A percentile compares a stretch with the other conserved stretches of the same genome.
These are phyloP conservation scores for Emmonsiellopsis sp. DNA, from an alignment of 2,329 filamentous ascomycete genomes.

Conservation along the genomic window DNA sequence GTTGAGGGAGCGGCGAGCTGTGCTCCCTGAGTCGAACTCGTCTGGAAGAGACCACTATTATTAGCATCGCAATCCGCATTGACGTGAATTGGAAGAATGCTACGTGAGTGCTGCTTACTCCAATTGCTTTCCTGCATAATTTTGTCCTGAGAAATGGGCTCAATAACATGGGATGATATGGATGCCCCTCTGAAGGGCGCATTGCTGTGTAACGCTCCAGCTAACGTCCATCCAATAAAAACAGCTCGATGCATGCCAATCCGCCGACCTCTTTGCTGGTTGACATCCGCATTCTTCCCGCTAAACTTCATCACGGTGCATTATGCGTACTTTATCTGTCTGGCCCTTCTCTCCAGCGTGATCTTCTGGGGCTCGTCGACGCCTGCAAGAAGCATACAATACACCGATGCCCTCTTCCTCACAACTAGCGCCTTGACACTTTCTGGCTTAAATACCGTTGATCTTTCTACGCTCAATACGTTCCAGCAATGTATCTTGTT, in stretches of 20 bases:
- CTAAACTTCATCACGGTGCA: constrained; percentile 58
- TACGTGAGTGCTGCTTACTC: no score
- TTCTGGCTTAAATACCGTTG: constrained; percentile 56
- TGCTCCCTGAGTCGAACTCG: no score
- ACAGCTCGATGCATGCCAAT: background rate
- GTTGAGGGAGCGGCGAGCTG: no score
- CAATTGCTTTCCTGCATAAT: no score
- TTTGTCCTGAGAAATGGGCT: no score
- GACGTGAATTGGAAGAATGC: no score
- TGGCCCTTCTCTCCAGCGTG: constrained; percentile 46
- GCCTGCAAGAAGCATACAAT: constrained; percentile 45
- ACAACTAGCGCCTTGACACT: constrained; percentile 58
- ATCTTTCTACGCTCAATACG: constrained; percentile 52
- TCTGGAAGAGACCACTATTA: no score
- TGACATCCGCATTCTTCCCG: constrained; percentile 18
- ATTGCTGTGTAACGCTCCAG: no score
- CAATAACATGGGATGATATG: no score
- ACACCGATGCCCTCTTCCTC: constrained; percentile 58
- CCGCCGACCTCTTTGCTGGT: background rate
- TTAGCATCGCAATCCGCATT: no score
- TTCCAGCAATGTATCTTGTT: constrained; percentile 62
- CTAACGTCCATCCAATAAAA: no score
- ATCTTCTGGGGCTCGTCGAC: constrained; percentile 51
- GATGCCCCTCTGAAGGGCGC: no score
- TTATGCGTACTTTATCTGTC: constrained; percentile 56